These are phyloP conservation scores for Samsoniella hepiali DNA, from an alignment of 2,329 filamentous ascomycete genomes.

Conservation along the genomic window DNA sequence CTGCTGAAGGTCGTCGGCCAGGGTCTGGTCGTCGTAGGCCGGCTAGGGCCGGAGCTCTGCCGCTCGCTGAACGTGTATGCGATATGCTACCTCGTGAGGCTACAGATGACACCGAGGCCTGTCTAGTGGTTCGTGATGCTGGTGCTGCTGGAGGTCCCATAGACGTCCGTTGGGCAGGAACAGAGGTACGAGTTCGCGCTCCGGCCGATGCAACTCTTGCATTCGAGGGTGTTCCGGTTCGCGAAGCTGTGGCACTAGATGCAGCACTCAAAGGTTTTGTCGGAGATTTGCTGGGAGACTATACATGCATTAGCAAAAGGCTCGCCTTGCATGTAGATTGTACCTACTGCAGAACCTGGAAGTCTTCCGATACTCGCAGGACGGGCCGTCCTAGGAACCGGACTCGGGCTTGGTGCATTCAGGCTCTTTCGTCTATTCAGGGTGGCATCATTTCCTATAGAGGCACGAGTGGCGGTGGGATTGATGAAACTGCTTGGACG, in stretches of 20 bases:
- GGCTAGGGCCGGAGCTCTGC: conserved; percentile 36
- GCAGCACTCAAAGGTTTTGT: conserved; percentile 65
- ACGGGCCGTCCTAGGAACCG: conserved; percentile 55
- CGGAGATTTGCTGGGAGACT: conserved; percentile 78
- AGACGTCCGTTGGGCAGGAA: conserved; percentile 55
- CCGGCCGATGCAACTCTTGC: conserved; percentile 43
- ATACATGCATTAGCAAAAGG: conserved; percentile 11
- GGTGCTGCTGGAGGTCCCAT: conserved; percentile 64
- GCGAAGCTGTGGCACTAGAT: conserved; percentile 57
- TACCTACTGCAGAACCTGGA: conserved; percentile 6
- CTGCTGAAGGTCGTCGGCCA: conserved; percentile 44
- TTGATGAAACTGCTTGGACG: conserved; percentile 54
- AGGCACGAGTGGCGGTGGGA: conserved; percentile 36
- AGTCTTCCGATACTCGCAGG: conserved; percentile 57
- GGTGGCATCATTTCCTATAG: conserved; percentile 49
- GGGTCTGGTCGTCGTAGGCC: conserved; percentile 40
- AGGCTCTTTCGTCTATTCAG: conserved; percentile 63
- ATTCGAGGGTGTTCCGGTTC: conserved; percentile 63
- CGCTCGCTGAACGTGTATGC: conserved; percentile 38
- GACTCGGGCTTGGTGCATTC: conserved; percentile 70
- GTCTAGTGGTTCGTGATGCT: conserved; percentile 40
- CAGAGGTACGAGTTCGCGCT: conserved; percentile 53
- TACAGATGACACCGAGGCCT: conserved; percentile 43
- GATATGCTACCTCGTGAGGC: conserved; percentile 32
- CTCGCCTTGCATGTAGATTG: neutral